Evolutionary conservation across 2,329 filamentous ascomycete species (phyloP).

Genomic region (Sphaceloma murrayae): DNA sequence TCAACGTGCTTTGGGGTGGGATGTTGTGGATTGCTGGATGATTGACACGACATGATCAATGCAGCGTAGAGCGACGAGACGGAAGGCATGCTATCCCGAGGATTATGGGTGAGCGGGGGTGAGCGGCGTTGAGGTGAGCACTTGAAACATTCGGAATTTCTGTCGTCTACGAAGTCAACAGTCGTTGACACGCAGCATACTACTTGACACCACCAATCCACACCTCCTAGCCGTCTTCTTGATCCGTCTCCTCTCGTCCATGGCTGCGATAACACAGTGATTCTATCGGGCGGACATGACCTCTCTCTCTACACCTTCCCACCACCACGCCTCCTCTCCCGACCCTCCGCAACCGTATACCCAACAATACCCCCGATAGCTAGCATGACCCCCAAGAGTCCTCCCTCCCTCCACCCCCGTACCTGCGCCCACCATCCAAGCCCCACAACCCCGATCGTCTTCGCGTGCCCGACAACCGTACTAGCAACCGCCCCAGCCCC

Average conservation of each 20-base stretch:
- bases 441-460: constrained; percentile 28
- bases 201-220: too few species aligned
- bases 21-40: constrained; percentile 37
- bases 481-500: constrained; percentile 28
- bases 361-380: constrained; percentile 28
- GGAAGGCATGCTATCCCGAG: too few species aligned
- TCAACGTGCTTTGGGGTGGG: constrained; percentile 58
- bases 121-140: too few species aligned
- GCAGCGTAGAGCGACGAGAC: neutral
- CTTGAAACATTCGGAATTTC: too few species aligned
- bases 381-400: constrained; percentile 25
- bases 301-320: constrained; percentile 14
- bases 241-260: constrained; percentile 14
- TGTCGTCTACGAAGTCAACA: too few species aligned
- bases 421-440: constrained; percentile 26
- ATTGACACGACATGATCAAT: too few species aligned
- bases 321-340: constrained; percentile 1
- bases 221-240: too few species aligned
- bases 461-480: constrained; percentile 30
- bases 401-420: constrained; percentile 23
- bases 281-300: too few species aligned
- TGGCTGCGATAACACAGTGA: too few species aligned
- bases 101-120: too few species aligned
- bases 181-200: too few species aligned
- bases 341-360: constrained; percentile 18